A percentile compares a stretch with the other conserved stretches of the same genome.
Conservation (phyloP, 495 filamentous ascomycete species). For the Umbilicaria muhlenbergii region DNA sequence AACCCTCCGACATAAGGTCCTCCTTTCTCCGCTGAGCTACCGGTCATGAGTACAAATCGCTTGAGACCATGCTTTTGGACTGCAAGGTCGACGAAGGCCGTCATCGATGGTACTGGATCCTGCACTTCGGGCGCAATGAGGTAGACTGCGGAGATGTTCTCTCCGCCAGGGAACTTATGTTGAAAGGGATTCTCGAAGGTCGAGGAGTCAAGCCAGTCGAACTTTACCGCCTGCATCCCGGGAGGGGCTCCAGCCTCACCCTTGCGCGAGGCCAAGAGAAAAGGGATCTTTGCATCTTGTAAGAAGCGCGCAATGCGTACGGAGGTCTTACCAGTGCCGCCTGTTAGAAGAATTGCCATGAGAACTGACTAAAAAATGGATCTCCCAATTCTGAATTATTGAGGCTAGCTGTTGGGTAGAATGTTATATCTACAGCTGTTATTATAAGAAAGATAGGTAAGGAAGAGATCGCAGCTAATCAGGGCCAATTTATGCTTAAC, state of each 20-base stretch:
- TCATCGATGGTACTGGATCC: slow-evolving; percentile 15
- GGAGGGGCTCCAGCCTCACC: slow-evolving; percentile 1
- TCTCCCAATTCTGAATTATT: no score
- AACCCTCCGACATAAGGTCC: slow-evolving; percentile 7
- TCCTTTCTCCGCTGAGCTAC: slow-evolving; percentile 8
- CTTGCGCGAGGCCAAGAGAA: slow-evolving; percentile 25
- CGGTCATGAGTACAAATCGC: slow-evolving; percentile 30
- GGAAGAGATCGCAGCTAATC: no score
- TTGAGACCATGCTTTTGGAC: slow-evolving; percentile 19
- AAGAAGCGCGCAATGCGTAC: slow-evolving; percentile 25
- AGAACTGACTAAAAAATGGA: neutral
- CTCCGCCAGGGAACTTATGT: neutral
- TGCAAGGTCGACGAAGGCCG: slow-evolving; percentile 16
- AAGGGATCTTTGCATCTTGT: slow-evolving; percentile 11
- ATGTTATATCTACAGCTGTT: no score
- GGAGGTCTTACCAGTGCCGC: slow-evolving; percentile 33
- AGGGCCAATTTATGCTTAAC: no score
- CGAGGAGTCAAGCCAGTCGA: slow-evolving; percentile 29
- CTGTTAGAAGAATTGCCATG: slow-evolving; percentile 27
- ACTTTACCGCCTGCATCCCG: slow-evolving; percentile 18
- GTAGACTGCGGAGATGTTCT: slow-evolving; percentile 21
- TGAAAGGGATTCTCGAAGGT: slow-evolving; percentile 23
- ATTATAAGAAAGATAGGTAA: no score
- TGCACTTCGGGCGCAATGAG: slow-evolving; percentile 20
- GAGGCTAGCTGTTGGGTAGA: no score